Evolutionary conservation across 2,329 filamentous ascomycete genomes (phyloP).

Genomic region (Leptographium radiaticola): DNA sequence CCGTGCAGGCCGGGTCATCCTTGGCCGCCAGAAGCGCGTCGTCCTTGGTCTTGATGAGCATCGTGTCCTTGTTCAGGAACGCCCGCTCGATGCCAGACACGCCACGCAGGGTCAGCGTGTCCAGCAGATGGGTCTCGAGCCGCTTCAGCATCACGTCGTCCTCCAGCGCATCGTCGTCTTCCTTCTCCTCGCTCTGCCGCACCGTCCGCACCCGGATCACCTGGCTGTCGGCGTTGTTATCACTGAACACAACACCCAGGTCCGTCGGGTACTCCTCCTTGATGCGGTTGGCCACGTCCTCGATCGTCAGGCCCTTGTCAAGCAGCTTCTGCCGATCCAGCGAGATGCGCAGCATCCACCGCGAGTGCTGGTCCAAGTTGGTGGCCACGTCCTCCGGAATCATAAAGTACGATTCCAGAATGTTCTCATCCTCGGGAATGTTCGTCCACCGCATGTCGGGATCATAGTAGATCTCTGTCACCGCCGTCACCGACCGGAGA

Average conservation of each 20-base stretch:
- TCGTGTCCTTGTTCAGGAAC: slow-evolving; percentile 75
- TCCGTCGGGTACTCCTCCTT: slow-evolving; percentile 79
- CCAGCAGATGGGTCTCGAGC: slow-evolving; percentile 80
- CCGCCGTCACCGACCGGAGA: slow-evolving; percentile 76
- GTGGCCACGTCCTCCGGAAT: slow-evolving; percentile 65
- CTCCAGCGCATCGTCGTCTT: slow-evolving; percentile 54
- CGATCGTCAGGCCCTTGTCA: slow-evolving; percentile 83
- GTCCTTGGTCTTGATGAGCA: slow-evolving; percentile 52
- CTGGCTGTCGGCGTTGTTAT: slow-evolving; percentile 93
- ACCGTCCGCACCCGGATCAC: slow-evolving; percentile 87
- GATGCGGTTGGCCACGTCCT: slow-evolving; percentile 80
- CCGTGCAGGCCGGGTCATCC: slow-evolving; percentile 61
- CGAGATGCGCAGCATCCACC: slow-evolving; percentile 89
- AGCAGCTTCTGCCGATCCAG: slow-evolving; percentile 89
- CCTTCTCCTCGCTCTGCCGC: slow-evolving; percentile 54
- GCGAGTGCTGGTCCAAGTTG: slow-evolving; percentile 62
- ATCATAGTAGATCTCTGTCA: slow-evolving; percentile 96
- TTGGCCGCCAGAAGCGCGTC: slow-evolving; percentile 65
- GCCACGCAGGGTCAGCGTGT: slow-evolving; percentile 82
- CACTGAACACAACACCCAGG: slow-evolving; percentile 87
- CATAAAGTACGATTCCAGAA: slow-evolving; percentile 94
- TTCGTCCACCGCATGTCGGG: slow-evolving; percentile 76
- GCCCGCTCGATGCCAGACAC: slow-evolving; percentile 79
- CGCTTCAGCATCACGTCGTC: slow-evolving; percentile 90
- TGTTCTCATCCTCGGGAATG: slow-evolving; percentile 78